Conservation (phyloP, 78 protist species). For the Bigelowiella natans region DNA sequence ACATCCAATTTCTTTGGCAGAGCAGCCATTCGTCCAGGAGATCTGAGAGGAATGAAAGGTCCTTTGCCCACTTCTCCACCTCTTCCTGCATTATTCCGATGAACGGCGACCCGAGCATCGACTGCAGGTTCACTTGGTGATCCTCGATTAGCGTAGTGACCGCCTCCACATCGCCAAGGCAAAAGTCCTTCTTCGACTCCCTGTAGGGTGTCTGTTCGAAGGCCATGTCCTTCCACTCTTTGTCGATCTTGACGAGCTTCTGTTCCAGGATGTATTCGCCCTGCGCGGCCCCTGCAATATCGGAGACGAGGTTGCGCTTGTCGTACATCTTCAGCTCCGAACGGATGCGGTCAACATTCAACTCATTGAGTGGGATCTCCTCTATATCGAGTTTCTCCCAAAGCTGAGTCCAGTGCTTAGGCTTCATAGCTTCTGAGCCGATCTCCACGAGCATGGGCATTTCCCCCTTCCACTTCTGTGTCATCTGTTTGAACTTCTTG, state of each 20-base stretch:
- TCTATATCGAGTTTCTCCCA: not conserved
- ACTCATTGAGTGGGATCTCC: not conserved
- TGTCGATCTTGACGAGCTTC: slow-evolving; percentile 34
- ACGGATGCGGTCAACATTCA: not conserved
- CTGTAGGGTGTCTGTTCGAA: slow-evolving; percentile 11
- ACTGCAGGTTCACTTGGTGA: slow-evolving; percentile 29
- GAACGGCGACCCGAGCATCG: slow-evolving; percentile 58
- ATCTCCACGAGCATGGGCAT: not conserved
- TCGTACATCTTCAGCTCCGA: not conserved
- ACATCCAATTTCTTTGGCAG: slow-evolving; percentile 58
- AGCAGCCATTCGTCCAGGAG: slow-evolving; percentile 67
- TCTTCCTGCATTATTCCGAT: slow-evolving; percentile 27
- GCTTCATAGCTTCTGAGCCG: not conserved
- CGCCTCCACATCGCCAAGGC: slow-evolving; percentile 50
- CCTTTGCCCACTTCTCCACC: slow-evolving; percentile 61
- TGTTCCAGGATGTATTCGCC: slow-evolving; percentile 45
- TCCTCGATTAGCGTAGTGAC: slow-evolving; percentile 29
- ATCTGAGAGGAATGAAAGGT: slow-evolving; percentile 38
- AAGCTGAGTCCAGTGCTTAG: not conserved
- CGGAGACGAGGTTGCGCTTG: not conserved
- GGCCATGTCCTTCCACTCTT: slow-evolving; percentile 17
- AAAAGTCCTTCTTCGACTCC: not conserved
- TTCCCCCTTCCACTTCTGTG: not conserved
- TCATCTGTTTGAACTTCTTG: not conserved
- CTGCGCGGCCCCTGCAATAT: slow-evolving; percentile 18